These are phyloP conservation scores for Lactifluus rugatus DNA, from an alignment of 768 basidiomycete species.

Conservation along the genomic window DNA sequence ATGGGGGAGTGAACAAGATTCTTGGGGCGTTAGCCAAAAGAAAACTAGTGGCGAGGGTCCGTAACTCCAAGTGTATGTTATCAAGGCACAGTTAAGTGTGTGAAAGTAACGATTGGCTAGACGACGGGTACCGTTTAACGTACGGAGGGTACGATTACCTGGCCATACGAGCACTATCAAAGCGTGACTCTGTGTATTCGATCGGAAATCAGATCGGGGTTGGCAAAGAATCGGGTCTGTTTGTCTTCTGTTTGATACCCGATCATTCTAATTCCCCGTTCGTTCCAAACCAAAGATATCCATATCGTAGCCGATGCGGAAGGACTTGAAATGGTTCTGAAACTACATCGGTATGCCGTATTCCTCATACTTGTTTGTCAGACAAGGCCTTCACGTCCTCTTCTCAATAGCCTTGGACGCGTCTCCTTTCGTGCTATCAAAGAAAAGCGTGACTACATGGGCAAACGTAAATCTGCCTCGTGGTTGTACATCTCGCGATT, in stretches of 20 bases:
- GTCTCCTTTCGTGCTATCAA: slow-evolving; percentile 97
- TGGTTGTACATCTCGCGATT: slow-evolving; percentile 99
- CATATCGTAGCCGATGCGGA: slow-evolving; percentile 82
- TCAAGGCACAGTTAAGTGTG: not conserved
- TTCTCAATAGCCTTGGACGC: slow-evolving; percentile 67
- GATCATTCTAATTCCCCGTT: not conserved
- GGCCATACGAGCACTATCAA: slow-evolving; percentile 86
- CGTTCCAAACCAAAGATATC: slow-evolving; percentile 45
- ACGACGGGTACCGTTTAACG: slow-evolving; percentile 94
- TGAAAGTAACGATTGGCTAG: slow-evolving; percentile 32
- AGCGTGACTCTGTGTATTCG: slow-evolving; percentile 77
- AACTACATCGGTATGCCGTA: slow-evolving; percentile 72
- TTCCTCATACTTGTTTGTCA: not conserved
- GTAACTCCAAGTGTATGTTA: slow-evolving; percentile 83
- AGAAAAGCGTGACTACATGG: slow-evolving; percentile 90
- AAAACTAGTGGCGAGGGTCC: slow-evolving; percentile 80
- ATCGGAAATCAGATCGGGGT: slow-evolving; percentile 98
- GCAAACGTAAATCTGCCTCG: slow-evolving; percentile 88
- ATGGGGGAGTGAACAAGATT: slow-evolving; percentile 89
- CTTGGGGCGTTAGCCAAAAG: slow-evolving; percentile 87
- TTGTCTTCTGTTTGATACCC: not conserved
- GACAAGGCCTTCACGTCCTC: not conserved
- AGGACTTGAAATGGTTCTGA: slow-evolving; percentile 81
- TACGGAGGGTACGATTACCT: slow-evolving; percentile 99
- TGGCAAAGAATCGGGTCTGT: slow-evolving; percentile 89